Evolutionary conservation across 306 rosid genomes (phyloP), one percentile per base, ranked within the genome.

Genomic region (Gastrolobium villosum): DNA sequence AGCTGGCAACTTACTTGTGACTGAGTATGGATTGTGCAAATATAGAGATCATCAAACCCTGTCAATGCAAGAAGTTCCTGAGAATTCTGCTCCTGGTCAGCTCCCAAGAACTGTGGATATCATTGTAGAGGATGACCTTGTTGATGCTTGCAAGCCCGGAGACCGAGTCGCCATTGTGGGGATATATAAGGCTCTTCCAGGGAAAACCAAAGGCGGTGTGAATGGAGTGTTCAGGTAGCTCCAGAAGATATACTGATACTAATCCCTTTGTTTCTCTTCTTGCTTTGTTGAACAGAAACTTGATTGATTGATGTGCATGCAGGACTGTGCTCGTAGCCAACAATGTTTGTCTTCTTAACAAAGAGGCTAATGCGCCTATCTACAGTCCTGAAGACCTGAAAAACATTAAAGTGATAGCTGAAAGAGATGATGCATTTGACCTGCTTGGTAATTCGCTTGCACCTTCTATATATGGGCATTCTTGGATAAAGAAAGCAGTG

Each of bases 51-150:
- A 95, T 56, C 99, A 95, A 84, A 90, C 98, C 73, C 49, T 95
- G 65, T 93, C 97, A 37, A 88, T 95, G 90, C 99, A 95, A 88
- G 99, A 95, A 88, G 97, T 95, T 76, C 99, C 99, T 20, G 99
- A 95, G 80, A 95, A 93, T 81, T 87, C 99, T 56, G 98, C 99
- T 3, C 99, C 99, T 70, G 99, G 99, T 84, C 99, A 93, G 90
- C 99, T 95, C 71, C 98, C 98, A 60, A 81, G 99, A 80, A 93
- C 99, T 1, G 96, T 95, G 85, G 99, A 95, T 88, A 68, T 91
- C 62, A 77, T 95, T 35, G 93, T 83, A 49, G 99, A 95, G 89
- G 99, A 95, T 74, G 99, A 95, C 82, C 85, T 95, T 40, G 98
- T 93, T 86, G 99, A 93, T 86, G 77, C 91, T 65, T 95, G 99